Percentiles rank a stretch among this genome's conserved stretches.
phyloP scores from a whole-genome alignment of 169 alveolate species.

The Plasmodium gonderi region DNA sequence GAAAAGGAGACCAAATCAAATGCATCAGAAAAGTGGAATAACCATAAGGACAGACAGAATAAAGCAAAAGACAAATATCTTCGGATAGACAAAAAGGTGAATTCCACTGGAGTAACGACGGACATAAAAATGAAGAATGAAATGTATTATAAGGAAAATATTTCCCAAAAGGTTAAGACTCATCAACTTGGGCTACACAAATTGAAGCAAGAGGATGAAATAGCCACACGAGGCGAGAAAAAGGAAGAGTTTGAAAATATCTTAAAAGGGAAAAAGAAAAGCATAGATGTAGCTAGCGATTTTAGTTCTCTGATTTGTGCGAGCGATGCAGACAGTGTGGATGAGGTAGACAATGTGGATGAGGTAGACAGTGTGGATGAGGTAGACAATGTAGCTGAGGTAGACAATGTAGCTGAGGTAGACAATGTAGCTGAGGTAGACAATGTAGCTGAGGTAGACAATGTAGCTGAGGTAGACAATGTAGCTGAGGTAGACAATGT shows the following conservation, averaged over 20 bases:
- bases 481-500: too few species aligned
- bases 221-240: background rate
- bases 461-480: too few species aligned
- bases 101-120: background rate
- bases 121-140: background rate
- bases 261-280: background rate
- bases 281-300: background rate
- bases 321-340: too few species aligned
- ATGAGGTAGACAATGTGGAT: too few species aligned
- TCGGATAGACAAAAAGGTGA: background rate
- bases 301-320: background rate
- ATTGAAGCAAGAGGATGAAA: background rate
- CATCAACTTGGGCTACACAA: background rate
- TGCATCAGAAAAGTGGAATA: background rate
- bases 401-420: too few species aligned
- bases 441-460: too few species aligned
- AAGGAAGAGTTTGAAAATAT: too few species aligned
- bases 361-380: too few species aligned
- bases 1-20: background rate
- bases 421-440: too few species aligned
- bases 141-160: background rate
- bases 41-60: background rate
- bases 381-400: too few species aligned
- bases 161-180: background rate
- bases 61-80: background rate